A percentile compares a stretch with the other conserved stretches of the same genome.
Evolutionary conservation across 257 asterid species (phyloP).

Genomic region (Lavandula angustifolia): DNA sequence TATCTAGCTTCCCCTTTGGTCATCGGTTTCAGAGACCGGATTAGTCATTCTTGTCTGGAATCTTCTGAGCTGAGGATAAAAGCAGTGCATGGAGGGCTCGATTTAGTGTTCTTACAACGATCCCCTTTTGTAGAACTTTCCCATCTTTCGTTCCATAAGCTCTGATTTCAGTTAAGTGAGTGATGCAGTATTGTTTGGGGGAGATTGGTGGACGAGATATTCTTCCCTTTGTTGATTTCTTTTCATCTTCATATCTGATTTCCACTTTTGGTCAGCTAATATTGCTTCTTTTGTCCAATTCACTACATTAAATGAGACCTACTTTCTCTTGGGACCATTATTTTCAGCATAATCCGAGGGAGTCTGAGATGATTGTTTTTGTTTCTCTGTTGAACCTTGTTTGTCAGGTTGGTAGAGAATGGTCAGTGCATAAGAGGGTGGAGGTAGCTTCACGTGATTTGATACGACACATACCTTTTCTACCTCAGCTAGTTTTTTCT

Average conservation of each 20-base stretch:
- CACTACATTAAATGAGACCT: not conserved
- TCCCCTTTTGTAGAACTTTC: not conserved
- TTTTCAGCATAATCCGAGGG: not conserved
- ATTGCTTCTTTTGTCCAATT: not conserved
- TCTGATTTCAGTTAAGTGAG: not conserved
- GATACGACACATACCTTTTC: too few species aligned
- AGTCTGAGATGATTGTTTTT: too few species aligned
- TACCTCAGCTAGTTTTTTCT: too few species aligned
- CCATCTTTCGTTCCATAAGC: not conserved
- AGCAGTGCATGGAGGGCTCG: not conserved
- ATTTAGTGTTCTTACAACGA: too few species aligned
- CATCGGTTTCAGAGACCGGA: not conserved
- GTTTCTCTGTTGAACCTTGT: too few species aligned
- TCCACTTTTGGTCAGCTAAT: not conserved
- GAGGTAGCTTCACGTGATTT: too few species aligned
- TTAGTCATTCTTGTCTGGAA: not conserved
- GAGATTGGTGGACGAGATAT: not conserved
- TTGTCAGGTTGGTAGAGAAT: too few species aligned
- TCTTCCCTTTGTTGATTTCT: not conserved
- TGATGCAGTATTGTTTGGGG: not conserved
- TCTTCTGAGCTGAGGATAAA: not conserved
- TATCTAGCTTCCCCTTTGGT: not conserved
- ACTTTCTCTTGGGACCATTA: not conserved
- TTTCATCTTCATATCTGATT: not conserved
- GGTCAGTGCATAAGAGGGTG: too few species aligned